Conservation (phyloP, 805 yeast species). For the Tetrapisispora pingtungensis region DNA sequence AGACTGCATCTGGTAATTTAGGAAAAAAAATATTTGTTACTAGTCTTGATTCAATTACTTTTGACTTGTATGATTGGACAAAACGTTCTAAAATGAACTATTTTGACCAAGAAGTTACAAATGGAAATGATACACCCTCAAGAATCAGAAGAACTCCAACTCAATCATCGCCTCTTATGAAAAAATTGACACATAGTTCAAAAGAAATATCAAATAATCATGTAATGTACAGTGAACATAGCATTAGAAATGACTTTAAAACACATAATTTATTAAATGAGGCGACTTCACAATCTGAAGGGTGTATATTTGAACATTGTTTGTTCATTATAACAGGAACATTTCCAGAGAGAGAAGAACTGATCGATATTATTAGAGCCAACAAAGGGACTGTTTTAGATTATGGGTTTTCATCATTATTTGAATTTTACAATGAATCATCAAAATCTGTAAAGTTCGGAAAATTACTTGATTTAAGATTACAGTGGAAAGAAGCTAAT, state of each 20-base stretch:
- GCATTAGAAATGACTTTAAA: not conserved
- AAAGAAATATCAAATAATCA: not conserved
- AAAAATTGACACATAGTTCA: conserved; percentile 1
- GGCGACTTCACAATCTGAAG: not conserved
- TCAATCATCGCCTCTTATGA: conserved; percentile 7
- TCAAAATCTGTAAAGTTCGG: conserved; percentile 2
- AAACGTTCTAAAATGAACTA: conserved; percentile 23
- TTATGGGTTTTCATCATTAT: conserved; percentile 27
- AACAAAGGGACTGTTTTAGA: conserved; percentile 38
- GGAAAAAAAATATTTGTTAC: conserved; percentile 12
- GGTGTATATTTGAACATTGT: conserved; percentile 27
- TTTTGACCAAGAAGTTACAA: not conserved
- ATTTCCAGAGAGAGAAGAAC: conserved; percentile 23
- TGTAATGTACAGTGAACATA: too few relatives aligned
- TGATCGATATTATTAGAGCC: conserved; percentile 29
- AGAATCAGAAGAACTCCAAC: conserved; percentile 13
- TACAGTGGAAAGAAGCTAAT: conserved; percentile 8
- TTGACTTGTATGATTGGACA: conserved; percentile 30
- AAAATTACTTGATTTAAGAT: conserved; percentile 2
- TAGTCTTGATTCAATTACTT: conserved; percentile 25
- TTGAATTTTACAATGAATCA: conserved; percentile 6
- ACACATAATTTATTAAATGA: not conserved
- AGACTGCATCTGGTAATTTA: conserved; percentile 14
- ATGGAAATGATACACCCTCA: conserved; percentile 13
- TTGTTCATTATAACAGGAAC: conserved; percentile 33